phyloP scores from a whole-genome alignment of 2,329 filamentous ascomycete genomes.

The Corinectria fuckeliana region DNA sequence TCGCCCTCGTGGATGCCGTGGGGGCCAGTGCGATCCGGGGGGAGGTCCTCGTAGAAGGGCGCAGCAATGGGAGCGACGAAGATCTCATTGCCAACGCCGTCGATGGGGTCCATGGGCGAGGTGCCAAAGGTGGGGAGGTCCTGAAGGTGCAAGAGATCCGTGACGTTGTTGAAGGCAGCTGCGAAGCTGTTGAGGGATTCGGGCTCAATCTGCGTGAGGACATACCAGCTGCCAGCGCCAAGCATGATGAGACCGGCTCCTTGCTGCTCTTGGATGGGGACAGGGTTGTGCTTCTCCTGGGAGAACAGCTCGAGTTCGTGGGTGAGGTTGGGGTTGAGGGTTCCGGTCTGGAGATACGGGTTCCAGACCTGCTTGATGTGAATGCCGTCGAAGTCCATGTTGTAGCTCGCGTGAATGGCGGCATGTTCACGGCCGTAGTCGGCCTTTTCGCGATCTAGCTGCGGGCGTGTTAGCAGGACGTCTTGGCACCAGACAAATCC shows the following conservation, averaged over 20 bases:
- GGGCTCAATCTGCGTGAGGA: slow-evolving; percentile 6
- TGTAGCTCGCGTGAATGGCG: slow-evolving; percentile 29
- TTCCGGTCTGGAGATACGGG: slow-evolving; percentile 60
- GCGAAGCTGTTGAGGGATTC: slow-evolving; percentile 25
- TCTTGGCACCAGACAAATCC: background rate
- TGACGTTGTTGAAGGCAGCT: slow-evolving; percentile 34
- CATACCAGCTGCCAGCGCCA: slow-evolving; percentile 37
- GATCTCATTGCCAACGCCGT: slow-evolving; percentile 39
- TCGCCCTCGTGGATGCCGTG: slow-evolving; percentile 33
- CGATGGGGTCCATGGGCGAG: slow-evolving; percentile 30
- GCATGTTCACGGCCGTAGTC: slow-evolving; percentile 8
- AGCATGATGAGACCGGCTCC: slow-evolving; percentile 35
- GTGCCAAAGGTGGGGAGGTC: slow-evolving; percentile 30
- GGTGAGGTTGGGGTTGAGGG: slow-evolving; percentile 33
- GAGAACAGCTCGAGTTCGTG: slow-evolving; percentile 33
- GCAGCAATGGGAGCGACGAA: slow-evolving; percentile 39
- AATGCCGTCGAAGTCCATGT: slow-evolving; percentile 52
- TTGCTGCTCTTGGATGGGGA: slow-evolving; percentile 24
- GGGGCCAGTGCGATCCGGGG: slow-evolving; percentile 19
- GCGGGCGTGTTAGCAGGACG: slow-evolving; percentile 1
- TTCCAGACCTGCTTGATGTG: slow-evolving; percentile 67
- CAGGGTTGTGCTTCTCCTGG: slow-evolving; percentile 26
- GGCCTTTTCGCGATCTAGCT: slow-evolving; percentile 35
- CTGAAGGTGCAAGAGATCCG: slow-evolving; percentile 26
- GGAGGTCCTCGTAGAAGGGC: slow-evolving; percentile 31